These are phyloP conservation scores for Botrytis porri DNA, from an alignment of 2,329 filamentous ascomycete genomes.

Conservation along the genomic window DNA sequence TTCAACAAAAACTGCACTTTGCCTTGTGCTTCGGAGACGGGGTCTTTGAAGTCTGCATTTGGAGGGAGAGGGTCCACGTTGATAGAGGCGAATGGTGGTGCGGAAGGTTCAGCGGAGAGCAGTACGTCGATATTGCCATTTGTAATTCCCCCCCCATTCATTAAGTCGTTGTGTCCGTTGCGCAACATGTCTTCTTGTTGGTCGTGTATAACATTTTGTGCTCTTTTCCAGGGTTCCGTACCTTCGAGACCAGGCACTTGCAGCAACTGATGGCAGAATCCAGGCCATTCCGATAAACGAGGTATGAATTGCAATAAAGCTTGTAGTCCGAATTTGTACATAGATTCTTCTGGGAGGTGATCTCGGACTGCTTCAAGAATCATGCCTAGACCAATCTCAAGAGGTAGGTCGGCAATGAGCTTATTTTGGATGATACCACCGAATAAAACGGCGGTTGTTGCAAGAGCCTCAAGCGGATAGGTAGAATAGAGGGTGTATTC, in stretches of 20 bases:
- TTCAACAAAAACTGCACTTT: constrained; percentile 95
- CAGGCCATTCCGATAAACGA: constrained; percentile 90
- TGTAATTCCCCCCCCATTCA: constrained; percentile 51
- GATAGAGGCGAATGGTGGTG: constrained; percentile 74
- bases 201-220: constrained; percentile 73
- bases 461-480: constrained; percentile 92
- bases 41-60: constrained; percentile 71
- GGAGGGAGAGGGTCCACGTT: constrained; percentile 67
- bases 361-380: constrained; percentile 94
- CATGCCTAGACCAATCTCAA: constrained; percentile 95
- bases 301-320: constrained; percentile 84
- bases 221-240: constrained; percentile 80
- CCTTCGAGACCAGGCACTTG: constrained; percentile 78
- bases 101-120: constrained; percentile 54
- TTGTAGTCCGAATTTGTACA: constrained; percentile 98
- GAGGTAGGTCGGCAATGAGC: constrained; percentile 81
- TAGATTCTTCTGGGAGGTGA: constrained; percentile 75
- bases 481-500: constrained; percentile 95
- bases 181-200: constrained; percentile 59
- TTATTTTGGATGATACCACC: constrained; percentile 95
- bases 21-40: constrained; percentile 80
- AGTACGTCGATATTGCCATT: constrained; percentile 72
- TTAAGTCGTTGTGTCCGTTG: constrained; percentile 44
- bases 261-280: constrained; percentile 81
- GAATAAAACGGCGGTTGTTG: constrained; percentile 93